These are phyloP conservation scores for Bipolaris cookei DNA, from an alignment of 2,329 filamentous ascomycete species.

Conservation along the genomic window DNA sequence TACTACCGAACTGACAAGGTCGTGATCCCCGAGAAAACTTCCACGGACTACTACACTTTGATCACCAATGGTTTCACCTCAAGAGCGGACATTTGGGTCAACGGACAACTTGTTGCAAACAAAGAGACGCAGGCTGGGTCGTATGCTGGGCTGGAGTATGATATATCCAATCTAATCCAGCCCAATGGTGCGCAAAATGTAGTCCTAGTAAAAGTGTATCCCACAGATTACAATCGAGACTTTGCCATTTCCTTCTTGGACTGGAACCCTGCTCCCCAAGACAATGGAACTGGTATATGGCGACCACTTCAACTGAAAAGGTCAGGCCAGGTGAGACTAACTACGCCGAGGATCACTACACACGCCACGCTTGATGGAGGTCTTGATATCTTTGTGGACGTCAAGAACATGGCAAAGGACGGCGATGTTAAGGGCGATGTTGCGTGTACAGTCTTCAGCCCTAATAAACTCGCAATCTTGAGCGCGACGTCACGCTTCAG, in stretches of 20 bases:
- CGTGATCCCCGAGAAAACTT: conserved; percentile 29
- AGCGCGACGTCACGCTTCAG: conserved; percentile 6
- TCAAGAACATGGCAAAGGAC: conserved; percentile 27
- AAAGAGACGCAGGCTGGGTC: conserved; percentile 60
- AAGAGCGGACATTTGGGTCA: conserved; percentile 65
- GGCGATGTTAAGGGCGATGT: conserved; percentile 12
- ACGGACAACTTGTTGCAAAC: conserved; percentile 60
- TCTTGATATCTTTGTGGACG: conserved; percentile 30
- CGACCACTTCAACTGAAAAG: conserved; percentile 63
- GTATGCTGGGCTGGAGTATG: conserved; percentile 63
- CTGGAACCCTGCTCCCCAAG: conserved; percentile 67
- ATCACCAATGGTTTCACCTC: conserved; percentile 66
- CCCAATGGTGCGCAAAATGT: conserved; percentile 58
- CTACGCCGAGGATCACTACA: conserved; percentile 37
- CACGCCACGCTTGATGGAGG: conserved; percentile 21
- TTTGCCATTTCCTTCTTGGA: conserved; percentile 67
- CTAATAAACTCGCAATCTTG: conserved; percentile 2
- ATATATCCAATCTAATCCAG: conserved; percentile 56
- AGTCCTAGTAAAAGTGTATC: conserved; percentile 61
- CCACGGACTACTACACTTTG: conserved; percentile 58
- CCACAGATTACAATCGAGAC: conserved; percentile 65
- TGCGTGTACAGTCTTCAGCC: conserved; percentile 20
- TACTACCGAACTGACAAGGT: conserved; percentile 63
- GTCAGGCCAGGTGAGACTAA: conserved; percentile 56
- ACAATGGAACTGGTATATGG: conserved; percentile 70